A percentile compares a stretch with the other conserved stretches of the same genome.
These are phyloP conservation scores for Exophiala dermatitidis DNA, from an alignment of 2,329 filamentous ascomycete species.

Conservation along the genomic window DNA sequence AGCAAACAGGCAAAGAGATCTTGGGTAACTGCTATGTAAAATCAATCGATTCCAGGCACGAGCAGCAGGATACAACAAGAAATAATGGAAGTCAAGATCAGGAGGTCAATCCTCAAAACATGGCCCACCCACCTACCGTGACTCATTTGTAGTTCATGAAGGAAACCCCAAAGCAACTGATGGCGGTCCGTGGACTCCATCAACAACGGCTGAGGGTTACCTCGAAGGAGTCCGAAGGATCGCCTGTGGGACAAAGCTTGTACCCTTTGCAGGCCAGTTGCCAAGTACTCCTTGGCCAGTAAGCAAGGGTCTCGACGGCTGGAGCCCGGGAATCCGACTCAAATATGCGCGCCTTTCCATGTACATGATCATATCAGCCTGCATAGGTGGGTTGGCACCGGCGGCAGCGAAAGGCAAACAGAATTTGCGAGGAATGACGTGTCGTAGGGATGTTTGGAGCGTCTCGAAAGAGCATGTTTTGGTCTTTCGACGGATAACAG, in stretches of 20 bases:
- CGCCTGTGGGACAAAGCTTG: background rate
- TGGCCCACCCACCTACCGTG: background rate
- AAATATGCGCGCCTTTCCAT: slow-evolving; percentile 10
- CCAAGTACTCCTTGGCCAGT: background rate
- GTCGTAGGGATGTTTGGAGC: background rate
- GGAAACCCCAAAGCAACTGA: background rate
- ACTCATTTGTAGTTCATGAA: slow-evolving; percentile 15
- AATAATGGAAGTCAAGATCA: background rate
- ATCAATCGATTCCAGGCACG: too few relatives aligned
- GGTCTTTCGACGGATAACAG: slow-evolving; percentile 9
- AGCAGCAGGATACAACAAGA: background rate
- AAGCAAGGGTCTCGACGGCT: background rate
- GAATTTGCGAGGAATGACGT: background rate
- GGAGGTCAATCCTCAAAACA: too few relatives aligned
- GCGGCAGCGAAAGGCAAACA: background rate
- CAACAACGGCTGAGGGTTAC: background rate
- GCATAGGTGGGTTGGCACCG: background rate
- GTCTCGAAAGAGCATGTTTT: background rate
- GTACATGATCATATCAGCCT: slow-evolving; percentile 9
- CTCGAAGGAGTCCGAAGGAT: background rate
- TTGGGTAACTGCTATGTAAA: background rate
- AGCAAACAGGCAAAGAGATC: background rate
- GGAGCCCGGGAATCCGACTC: background rate
- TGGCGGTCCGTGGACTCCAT: background rate
- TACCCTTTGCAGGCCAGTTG: background rate